A percentile compares a stretch with the other conserved stretches of the same genome.
phyloP scores from a whole-genome alignment of 495 filamentous ascomycete species.

The Penicillium salamii region DNA sequence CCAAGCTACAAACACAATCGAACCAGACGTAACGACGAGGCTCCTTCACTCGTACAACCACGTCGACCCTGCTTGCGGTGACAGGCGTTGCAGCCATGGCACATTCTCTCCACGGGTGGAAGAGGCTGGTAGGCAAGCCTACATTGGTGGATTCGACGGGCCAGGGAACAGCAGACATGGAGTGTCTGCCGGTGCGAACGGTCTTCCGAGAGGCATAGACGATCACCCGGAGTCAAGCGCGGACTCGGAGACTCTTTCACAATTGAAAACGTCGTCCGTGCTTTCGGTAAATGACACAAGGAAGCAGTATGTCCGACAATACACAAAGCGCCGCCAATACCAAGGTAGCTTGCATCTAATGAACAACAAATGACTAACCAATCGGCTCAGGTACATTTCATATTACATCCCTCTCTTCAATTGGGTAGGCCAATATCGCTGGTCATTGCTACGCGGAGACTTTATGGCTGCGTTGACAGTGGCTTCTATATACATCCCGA shows the following conservation, averaged over 20 bases:
- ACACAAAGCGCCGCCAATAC: not conserved
- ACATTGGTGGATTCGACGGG: constrained; percentile 4
- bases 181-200: constrained; percentile 6
- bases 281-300: constrained; percentile 31
- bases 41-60: constrained; percentile 40
- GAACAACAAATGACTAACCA: constrained; percentile 13
- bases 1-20: constrained; percentile 14
- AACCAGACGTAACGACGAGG: constrained; percentile 31
- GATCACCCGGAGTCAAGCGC: constrained; percentile 16
- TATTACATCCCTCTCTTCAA: constrained; percentile 92
- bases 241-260: constrained; percentile 34
- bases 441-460: constrained; percentile 80
- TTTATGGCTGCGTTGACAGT: constrained; percentile 83
- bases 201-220: constrained; percentile 11
- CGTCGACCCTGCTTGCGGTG: constrained; percentile 33
- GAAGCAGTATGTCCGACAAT: constrained; percentile 28
- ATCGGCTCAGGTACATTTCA: constrained; percentile 67
- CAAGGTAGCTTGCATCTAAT: constrained; percentile 1
- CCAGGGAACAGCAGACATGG: constrained; percentile 25
- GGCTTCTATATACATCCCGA: constrained; percentile 95
- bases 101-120: constrained; percentile 71
- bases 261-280: constrained; percentile 28
- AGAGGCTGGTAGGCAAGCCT: constrained; percentile 45
- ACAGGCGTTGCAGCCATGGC: constrained; percentile 65
- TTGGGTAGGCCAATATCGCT: constrained; percentile 83